Evolutionary conservation across 371 early-diverging fungal genomes (phyloP), one percentile per base, ranked within the genome.

Genomic region (Coemansia sp.): DNA sequence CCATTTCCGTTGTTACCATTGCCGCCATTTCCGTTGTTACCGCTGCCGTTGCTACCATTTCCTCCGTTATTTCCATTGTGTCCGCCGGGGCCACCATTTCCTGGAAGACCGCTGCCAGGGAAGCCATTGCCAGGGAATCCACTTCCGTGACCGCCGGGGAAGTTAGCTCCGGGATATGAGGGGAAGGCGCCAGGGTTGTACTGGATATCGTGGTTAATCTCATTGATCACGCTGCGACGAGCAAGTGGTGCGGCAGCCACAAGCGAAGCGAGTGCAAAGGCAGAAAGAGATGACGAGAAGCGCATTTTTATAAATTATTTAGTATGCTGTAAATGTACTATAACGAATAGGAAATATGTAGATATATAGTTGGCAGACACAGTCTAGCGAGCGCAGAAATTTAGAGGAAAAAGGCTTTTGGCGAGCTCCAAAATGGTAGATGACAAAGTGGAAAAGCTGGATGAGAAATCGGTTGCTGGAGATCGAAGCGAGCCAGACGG

Each of bases 271-370:
- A 61, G 21, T 10, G 54, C 13, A 18, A 62, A 27, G 1, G 56
- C 62, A 37, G 34, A 47, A 42, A 56, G 11, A 45, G 67, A 55
- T 13, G 50, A 42, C 4, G 67, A 67, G 55, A 67, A 24, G 18
- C 67, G 67, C 67, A 67, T 67, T 51, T 39, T 60, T 65, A 34
- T 22, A 18, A 29, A 53, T 31, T 31, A 55, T 16, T 45, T n/a
- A 16, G 45, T 13, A 16, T 16, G 45, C 11, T 45, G 45, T 45
- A 45, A 45, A 45, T 45, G n/a, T 45, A 45, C 45, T 45, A 45
- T 45, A 45, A 45, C 45, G 13, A 16, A n/a, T 34, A 34, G 10
- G 34, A 11, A 45, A n/a, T 45, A 45, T 45, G n/a, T 14, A 16
- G 16, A 45, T 16, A 45, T 45, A 45, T n/a, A 16, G 10, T 34